Base-by-base conservation (phyloP, 2,329 filamentous ascomycete species). In the Ustulina deusta region DNA sequence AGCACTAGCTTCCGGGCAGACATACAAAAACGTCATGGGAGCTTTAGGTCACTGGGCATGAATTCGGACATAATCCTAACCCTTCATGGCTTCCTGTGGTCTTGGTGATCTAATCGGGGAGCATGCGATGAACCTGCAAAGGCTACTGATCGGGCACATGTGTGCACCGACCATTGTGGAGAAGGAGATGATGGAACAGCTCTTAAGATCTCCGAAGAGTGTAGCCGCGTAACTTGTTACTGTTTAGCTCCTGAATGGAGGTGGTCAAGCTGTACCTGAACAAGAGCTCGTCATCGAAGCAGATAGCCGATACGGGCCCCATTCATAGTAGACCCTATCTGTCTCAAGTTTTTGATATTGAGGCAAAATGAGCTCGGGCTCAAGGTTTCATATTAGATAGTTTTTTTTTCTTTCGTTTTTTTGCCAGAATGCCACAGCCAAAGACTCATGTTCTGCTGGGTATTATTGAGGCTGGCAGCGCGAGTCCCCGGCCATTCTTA, bases 1-100 rank as follows among this genome's bases (percentile, higher is more conserved):
- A 68, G 62, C 64, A 48, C 71, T 62, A 68, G 66, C 58, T 70
- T 72, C 71, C 72, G 71, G 60, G 34, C 67, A 70, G 63, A 70
- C 64, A 63, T 66, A 69, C 52, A 51, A 67, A 58, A 65, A 63
- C 66, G 66, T 65, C 62, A 59, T 68, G 63, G 66, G 59, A 59
- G 65, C 64, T 55, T 51, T 57, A 10, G 42, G 42, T 70, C 61
- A 59, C 63, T 69, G 67, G 66, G 72, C 70, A 59, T 73, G 48
- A 69, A 48, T 44, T 32, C 40, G 61, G 62, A 73, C 57, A 55
- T 49, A 60, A 49, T 59, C 55, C 63, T 66, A 60, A 65, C 63
- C 67, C 69, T 68, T 68, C 63, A 68, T 69, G 63, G 64, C 70
- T 67, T 71, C 69, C 65, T 62, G 51, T 63, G 63, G 49, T 69